A percentile compares a stretch with the other conserved stretches of the same genome.
Conservation (phyloP, 345 rosid species). For the Psidium friedrichsthalianum region DNA sequence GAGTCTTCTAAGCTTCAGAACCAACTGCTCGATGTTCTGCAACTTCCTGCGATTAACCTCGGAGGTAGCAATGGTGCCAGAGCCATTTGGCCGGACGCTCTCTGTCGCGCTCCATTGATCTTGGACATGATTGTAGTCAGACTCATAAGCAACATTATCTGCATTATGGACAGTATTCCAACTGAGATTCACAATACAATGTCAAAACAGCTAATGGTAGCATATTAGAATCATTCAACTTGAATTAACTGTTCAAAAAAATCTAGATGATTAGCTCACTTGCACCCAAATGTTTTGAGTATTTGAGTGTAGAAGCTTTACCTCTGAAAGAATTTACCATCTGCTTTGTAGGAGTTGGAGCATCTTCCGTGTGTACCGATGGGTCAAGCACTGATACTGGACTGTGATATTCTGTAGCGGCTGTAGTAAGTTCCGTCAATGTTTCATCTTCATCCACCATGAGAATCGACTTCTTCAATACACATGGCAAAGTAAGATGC, state of each 20-base stretch:
- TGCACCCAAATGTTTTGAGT: neutral
- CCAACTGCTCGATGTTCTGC: slow-evolving; percentile 77
- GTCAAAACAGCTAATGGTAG: neutral
- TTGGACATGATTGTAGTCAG: neutral
- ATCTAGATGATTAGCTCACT: neutral
- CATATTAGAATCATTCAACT: neutral
- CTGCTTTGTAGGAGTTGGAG: slow-evolving; percentile 50
- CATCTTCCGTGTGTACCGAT: slow-evolving; percentile 45
- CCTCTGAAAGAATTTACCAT: slow-evolving; percentile 22
- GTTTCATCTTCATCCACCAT: slow-evolving; percentile 37
- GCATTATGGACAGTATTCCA: neutral
- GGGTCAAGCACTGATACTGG: slow-evolving; percentile 82
- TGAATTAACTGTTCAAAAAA: neutral
- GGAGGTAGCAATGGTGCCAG: slow-evolving; percentile 31
- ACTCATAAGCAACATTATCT: neutral
- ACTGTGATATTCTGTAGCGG: slow-evolving; percentile 62
- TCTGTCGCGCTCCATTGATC: neutral
- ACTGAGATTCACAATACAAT: neutral
- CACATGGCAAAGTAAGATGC: slow-evolving; percentile 3
- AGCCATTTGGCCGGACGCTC: slow-evolving; percentile 10
- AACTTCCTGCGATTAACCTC: slow-evolving; percentile 77
- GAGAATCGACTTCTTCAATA: slow-evolving; percentile 35
- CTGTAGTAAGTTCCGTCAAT: slow-evolving; percentile 26
- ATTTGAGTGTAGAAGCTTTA: slow-evolving; percentile 7
- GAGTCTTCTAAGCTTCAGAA: slow-evolving; percentile 71